Base-by-base conservation (phyloP, 2,329 filamentous ascomycete genomes). In the Phialophora chinensis region DNA sequence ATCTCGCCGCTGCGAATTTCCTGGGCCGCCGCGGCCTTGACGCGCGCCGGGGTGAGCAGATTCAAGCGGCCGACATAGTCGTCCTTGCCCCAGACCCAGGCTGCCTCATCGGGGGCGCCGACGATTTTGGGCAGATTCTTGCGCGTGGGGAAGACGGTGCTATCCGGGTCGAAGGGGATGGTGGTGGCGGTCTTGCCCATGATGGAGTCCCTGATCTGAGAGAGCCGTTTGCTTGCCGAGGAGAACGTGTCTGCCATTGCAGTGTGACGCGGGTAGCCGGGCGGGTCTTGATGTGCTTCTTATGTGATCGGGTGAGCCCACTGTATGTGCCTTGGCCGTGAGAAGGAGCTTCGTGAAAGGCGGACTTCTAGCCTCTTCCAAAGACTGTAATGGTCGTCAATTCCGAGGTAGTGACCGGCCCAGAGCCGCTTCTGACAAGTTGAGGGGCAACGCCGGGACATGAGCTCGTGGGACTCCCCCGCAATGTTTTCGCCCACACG, bases 1-100 rank as follows among this genome's bases (percentile, higher is more conserved):
- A 86, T 81, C 60, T 87, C 84, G 14, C 86, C 86, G 2, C 82
- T 85, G 54, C 76, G 76, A 65, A 88, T 86, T 69, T 87, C 84
- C 11, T 42, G 38, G 14, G 77, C 78, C 1, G 82, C 76, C 2
- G 86, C 85, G 11, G 81, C 81, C 55, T 83, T 82, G 42, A 88
- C 85, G 14, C 85, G 79, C 3, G 79, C 75, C 0, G 85, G 85
- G 0, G 85, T 88, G 17, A 87, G 77, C 8, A 87, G 81, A 65
- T 88, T 87, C 52, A 87, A 72, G 53, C 85, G 79, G 12, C 83
- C 83, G 60, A 82, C 47, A 59, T 67, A 68, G 67, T 76, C 79
- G 72, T 86, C 78, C 49, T 84, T 78, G 12, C 86, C 86, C 86
- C 86, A 88, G 29, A 87, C 83, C 86, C 86, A 88, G 20, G 85